Evolutionary conservation across 2,329 filamentous ascomycete species (phyloP).

Genomic region (Beauveria rudraprayagi): DNA sequence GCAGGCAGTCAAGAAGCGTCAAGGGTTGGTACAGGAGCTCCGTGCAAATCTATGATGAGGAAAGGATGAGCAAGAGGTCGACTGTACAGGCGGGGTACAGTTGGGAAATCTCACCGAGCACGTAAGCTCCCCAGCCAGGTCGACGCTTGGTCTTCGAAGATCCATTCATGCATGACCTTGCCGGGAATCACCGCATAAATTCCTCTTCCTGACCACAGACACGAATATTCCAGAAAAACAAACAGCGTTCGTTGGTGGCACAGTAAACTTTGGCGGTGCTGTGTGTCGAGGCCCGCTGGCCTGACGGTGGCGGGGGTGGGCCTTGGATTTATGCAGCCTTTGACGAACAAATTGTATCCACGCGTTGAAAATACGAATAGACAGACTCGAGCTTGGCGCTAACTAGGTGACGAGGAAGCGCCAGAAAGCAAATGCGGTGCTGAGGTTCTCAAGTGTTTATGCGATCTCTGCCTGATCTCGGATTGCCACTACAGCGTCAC

Average conservation of each 20-base stretch:
- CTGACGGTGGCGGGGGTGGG: conserved; percentile 5
- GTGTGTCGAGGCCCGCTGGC: neutral
- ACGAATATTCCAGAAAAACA: neutral
- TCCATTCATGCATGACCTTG: conserved; percentile 39
- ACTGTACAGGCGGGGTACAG: conserved; percentile 8
- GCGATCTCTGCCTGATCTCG: neutral
- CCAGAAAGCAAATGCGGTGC: neutral
- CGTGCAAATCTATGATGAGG: conserved; percentile 73
- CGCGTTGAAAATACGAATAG: neutral
- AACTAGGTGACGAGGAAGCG: neutral
- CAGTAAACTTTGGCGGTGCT: neutral
- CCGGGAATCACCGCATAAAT: neutral
- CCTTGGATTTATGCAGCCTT: neutral
- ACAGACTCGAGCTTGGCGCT: neutral
- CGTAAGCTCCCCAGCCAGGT: conserved; percentile 87
- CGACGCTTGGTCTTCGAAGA: conserved; percentile 44
- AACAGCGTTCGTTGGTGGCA: neutral
- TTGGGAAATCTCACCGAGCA: conserved; percentile 66
- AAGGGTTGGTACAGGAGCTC: conserved; percentile 87
- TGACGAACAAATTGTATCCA: neutral
- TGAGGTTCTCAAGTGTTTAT: neutral
- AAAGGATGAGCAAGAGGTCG: neutral
- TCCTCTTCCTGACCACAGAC: neutral
- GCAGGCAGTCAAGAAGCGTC: conserved; percentile 84
- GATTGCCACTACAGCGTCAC: neutral